Conservation (phyloP, 768 basidiomycete species). For the Chalciporus sphaerocephalus region DNA sequence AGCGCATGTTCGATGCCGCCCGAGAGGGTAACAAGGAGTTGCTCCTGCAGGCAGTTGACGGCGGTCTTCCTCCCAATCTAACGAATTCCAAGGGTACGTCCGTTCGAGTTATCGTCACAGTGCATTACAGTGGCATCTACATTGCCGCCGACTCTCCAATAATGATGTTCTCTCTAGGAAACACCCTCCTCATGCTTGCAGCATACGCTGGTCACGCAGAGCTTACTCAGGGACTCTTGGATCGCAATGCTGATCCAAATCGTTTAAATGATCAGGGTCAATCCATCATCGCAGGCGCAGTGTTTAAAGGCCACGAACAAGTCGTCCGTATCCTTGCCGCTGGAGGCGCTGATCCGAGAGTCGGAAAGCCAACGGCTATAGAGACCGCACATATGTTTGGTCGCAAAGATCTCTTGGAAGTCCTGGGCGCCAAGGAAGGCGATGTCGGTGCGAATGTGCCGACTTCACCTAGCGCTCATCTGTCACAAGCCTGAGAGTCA, state of each 20-base stretch:
- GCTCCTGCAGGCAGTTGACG: constrained; percentile 58
- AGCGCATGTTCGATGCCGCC: constrained; percentile 73
- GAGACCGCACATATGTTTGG: constrained; percentile 68
- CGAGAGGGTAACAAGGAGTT: constrained; percentile 51
- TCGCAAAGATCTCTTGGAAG: constrained; percentile 48
- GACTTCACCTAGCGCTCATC: constrained; percentile 18
- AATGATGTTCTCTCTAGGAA: constrained; percentile 41
- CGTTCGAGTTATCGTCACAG: background rate
- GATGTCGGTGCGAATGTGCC: constrained; percentile 39
- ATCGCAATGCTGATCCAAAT: constrained; percentile 60
- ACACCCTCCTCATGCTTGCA: constrained; percentile 75
- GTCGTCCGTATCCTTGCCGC: constrained; percentile 53
- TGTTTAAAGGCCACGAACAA: constrained; percentile 68
- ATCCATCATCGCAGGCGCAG: constrained; percentile 69
- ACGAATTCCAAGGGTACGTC: constrained; percentile 63
- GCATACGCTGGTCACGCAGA: constrained; percentile 64
- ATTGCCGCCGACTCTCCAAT: background rate
- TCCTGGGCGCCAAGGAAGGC: constrained; percentile 56
- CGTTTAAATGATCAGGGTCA: constrained; percentile 68
- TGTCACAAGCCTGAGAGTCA: background rate
- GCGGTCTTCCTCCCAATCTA: constrained; percentile 67
- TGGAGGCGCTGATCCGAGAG: constrained; percentile 56
- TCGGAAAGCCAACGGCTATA: constrained; percentile 64
- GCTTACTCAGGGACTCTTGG: constrained; percentile 50
- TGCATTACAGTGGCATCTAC: background rate